Base-by-base conservation (phyloP, 768 basidiomycete genomes). In the Pleurotus tuber-regium region DNA sequence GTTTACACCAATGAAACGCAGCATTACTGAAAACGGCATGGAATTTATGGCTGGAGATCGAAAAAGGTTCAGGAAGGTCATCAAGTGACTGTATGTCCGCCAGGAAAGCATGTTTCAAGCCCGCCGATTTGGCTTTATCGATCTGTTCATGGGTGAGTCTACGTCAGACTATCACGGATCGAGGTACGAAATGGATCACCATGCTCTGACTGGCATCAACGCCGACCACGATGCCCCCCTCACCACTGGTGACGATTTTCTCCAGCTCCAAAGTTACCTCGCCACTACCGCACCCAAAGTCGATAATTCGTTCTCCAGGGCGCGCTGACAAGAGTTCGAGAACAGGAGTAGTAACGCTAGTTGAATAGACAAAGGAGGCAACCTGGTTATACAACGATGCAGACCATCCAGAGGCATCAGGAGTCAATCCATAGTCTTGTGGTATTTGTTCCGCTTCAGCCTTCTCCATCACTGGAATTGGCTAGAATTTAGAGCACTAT, bases 11-110 rank as follows among this genome's bases (percentile, higher is more conserved):
- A 59, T 95, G 92, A 55, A 94, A 62, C 3, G 79, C 75, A 0
- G 92, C 89, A 55, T 87, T 91, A 48, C 84, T 86, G 70, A 94
- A 94, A 2, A 87, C 85, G 0, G 81, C 83, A 60, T 92, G 87
- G 55, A 84, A 89, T 41, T 71, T 70, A 23, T 67, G 69, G 6
- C 69, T 69, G 12, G 29, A 16, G 2, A 38, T n/a, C 21, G 31
- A 24, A 19, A 36, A 30, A 21, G 59, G 49, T 14, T 58, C 56
- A 0, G 58, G 51, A 0, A 66, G 61, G 43, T 70, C 65, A 19
- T 63, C 59, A 26, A 81, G 60, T 3, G 62, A 64, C 56, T 86
- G 84, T 14, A 82, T 70, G 55, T 89, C 86, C 12, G 74, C 71
- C 19, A 81, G 67, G 41, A 80, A 78, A 0, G 71, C 71, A 53